These are phyloP conservation scores for Leccinellum rugosiceps DNA, from an alignment of 768 basidiomycete genomes.

Conservation along the genomic window DNA sequence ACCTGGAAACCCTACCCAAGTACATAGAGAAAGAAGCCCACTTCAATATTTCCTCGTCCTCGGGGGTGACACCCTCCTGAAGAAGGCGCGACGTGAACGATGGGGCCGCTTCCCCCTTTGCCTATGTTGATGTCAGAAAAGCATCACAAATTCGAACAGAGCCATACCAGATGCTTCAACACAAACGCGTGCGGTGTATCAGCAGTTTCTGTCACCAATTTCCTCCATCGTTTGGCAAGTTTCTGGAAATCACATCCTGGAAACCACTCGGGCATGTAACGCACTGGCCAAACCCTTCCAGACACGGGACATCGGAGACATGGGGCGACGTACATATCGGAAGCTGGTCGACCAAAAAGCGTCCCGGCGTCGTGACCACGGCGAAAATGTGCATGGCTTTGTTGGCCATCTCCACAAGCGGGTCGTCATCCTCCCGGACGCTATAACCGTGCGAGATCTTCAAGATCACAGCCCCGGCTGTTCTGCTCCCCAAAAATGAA, in stretches of 20 bases:
- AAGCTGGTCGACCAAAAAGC: slow-evolving; percentile 7
- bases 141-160: background rate
- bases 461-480: slow-evolving; percentile 31
- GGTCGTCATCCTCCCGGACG: slow-evolving; percentile 13
- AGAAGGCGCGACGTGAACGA: slow-evolving; percentile 13
- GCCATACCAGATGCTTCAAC: background rate
- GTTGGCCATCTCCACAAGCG: slow-evolving; percentile 27
- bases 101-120: slow-evolving; percentile 2
- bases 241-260: slow-evolving; percentile 12
- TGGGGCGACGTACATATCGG: slow-evolving; percentile 6
- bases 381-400: slow-evolving; percentile 19
- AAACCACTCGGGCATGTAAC: slow-evolving; percentile 19
- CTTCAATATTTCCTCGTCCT: slow-evolving; percentile 12
- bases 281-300: slow-evolving; percentile 3
- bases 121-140: background rate
- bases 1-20: slow-evolving; percentile 11
- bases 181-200: slow-evolving; percentile 8
- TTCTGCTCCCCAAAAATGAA: slow-evolving; percentile 20
- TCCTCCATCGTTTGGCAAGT: slow-evolving; percentile 2
- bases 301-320: background rate
- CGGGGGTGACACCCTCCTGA: background rate
- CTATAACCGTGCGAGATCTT: slow-evolving; percentile 34
- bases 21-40: slow-evolving; percentile 19
- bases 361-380: background rate
- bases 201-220: slow-evolving; percentile 1